Base-by-base conservation (phyloP, 768 basidiomycete species). In the Lactifluus pinguis region DNA sequence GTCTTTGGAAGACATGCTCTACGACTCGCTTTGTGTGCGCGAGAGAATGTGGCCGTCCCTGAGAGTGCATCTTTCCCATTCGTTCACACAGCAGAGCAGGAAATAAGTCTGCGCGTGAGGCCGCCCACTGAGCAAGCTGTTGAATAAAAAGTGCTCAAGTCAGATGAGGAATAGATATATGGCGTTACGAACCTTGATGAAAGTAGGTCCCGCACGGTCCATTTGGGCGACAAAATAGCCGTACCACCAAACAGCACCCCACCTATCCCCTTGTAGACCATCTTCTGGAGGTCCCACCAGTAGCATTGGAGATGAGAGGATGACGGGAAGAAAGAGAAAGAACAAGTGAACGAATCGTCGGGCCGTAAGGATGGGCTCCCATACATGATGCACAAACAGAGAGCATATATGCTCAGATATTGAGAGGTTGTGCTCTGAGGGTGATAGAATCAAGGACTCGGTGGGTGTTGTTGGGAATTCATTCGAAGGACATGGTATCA, bases 241-340 rank as follows among this genome's bases (percentile, higher is more conserved):
- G 70, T 98, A 98, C 97, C 97, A 99, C 95, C 93, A 97, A 3
- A 94, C 80, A 1, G 92, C 93, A 41, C 93, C 93, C 92, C 92
- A 93, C 67, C 83, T 80, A 64, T 95, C 92, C 15, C 89, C 87
- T 13, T 79, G 80, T 49, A 83, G 76, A 51, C 74, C 73, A 48
- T 75, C 75, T 56, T 82, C 78, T 19, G 79, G 80, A 38, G 72
- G 76, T 19, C 85, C 89, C 9, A 86, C 74, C 29, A 95, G 76
- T 19, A 98, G 76, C 84, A 98, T 89, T 0, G 95, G 95, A 53
- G 84, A 80, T 2, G 84, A 77, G 50, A 95, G 49, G 54, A 99
- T 81, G 60, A 98, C 92, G 1, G 97, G 97, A 4, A 87, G 73
- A 73, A 99, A 98, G 56, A 98, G 77, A 62, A 80, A 72, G 64